phyloP scores from a whole-genome alignment of 345 rosid species.

The Linum usitatissimum region DNA sequence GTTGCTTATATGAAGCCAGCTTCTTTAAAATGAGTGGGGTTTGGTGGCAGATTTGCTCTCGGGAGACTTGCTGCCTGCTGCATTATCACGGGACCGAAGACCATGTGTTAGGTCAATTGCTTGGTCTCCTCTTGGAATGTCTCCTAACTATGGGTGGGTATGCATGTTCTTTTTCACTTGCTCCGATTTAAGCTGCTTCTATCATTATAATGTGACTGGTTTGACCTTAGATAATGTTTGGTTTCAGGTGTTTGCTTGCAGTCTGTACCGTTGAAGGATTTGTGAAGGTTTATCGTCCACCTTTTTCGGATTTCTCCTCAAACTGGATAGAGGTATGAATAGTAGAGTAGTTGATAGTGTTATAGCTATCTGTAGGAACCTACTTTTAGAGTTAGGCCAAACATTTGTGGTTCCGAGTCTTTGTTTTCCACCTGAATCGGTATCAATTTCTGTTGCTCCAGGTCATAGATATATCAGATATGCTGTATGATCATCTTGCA shows the following conservation, averaged over 20 bases:
- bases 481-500: constrained; percentile 41
- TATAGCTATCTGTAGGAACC: no score
- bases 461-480: constrained; percentile 61
- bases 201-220: not conserved
- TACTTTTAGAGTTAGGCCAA: no score
- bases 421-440: not conserved
- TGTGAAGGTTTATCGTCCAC: constrained; percentile 75
- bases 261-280: constrained; percentile 74
- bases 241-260: constrained; percentile 71
- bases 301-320: constrained; percentile 68
- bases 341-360: no score
- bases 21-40: no score
- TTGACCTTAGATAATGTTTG: constrained; percentile 4
- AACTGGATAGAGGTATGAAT: constrained; percentile 86
- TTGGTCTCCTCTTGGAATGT: constrained; percentile 96
- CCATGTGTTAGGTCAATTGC: constrained; percentile 67
- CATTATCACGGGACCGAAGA: constrained; percentile 54
- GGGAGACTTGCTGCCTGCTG: constrained; percentile 49
- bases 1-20: no score
- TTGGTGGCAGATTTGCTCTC: constrained; percentile 40
- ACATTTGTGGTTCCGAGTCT: not conserved
- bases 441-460: constrained; percentile 13
- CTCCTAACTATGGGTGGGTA: constrained; percentile 60
- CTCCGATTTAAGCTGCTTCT: not conserved
- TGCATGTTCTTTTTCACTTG: no score